Percentiles rank a stretch among this genome's conserved stretches.
These are phyloP conservation scores for Tetrahymena elliotti DNA, from an alignment of 73 alveolate genomes.

Conservation along the genomic window DNA sequence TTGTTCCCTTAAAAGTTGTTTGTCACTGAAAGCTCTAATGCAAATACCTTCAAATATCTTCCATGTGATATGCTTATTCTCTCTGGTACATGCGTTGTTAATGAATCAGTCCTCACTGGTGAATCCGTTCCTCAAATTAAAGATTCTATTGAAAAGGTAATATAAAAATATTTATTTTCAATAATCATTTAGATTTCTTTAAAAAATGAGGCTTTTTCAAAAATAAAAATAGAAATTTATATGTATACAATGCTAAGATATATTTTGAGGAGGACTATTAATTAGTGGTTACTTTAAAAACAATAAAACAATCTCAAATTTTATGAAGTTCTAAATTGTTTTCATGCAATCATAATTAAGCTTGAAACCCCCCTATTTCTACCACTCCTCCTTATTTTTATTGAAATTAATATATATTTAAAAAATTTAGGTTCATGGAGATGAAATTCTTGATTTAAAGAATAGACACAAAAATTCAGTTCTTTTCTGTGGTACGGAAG, in stretches of 20 bases:
- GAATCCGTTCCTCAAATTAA: conserved; percentile 80
- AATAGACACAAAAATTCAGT: conserved; percentile 72
- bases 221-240: no score
- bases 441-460: conserved; percentile 73
- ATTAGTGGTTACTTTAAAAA: no score
- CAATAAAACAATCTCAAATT: no score
- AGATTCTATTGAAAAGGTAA: conserved; percentile 80
- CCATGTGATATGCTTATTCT: conserved; percentile 78
- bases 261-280: no score
- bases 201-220: no score
- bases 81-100: conserved; percentile 82
- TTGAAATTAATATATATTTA: conserved; percentile 78
- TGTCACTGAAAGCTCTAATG: conserved; percentile 15
- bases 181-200: no score
- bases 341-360: no score
- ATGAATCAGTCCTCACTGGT: conserved; percentile 94
- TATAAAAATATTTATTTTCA: background rate
- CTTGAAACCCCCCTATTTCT: no score
- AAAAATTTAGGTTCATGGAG: conserved; percentile 6
- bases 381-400: no score
- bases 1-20: conserved; percentile 16
- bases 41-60: conserved; percentile 45
- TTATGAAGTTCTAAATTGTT: no score
- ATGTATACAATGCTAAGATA: no score
- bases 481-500: conserved; percentile 65